These are phyloP conservation scores for Botryosphaeria dothidea DNA, from an alignment of 2,329 filamentous ascomycete genomes.

Conservation along the genomic window DNA sequence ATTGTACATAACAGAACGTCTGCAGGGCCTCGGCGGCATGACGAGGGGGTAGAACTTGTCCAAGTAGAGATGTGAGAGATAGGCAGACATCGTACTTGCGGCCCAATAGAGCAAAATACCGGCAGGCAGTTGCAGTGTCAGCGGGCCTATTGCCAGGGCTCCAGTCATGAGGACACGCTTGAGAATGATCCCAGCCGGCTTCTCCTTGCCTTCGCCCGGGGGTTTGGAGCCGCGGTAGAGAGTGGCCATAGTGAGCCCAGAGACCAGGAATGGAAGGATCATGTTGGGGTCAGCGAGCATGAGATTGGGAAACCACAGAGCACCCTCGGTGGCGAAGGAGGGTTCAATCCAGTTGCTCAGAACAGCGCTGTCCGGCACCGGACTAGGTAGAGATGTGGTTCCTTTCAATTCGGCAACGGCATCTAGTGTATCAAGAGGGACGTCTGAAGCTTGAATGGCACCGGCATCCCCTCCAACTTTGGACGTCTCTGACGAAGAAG, in stretches of 20 bases:
- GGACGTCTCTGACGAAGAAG: background rate
- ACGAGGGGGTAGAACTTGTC: constrained; percentile 20
- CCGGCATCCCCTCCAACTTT: background rate
- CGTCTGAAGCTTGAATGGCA: background rate
- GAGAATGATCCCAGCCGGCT: background rate
- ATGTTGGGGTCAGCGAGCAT: constrained; percentile 54
- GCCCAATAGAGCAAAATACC: constrained; percentile 46
- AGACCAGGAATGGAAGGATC: constrained; percentile 51
- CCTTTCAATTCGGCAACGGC: background rate
- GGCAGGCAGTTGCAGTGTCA: constrained; percentile 39
- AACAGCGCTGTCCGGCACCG: background rate
- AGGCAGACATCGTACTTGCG: constrained; percentile 35
- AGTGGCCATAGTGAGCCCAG: constrained; percentile 32
- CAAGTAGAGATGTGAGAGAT: constrained; percentile 35
- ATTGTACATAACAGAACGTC: background rate
- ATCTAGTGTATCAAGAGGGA: background rate
- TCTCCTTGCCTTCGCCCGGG: background rate
- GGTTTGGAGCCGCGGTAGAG: constrained; percentile 4
- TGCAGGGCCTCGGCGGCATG: constrained; percentile 7
- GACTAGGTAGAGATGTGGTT: background rate
- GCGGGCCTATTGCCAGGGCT: constrained; percentile 33
- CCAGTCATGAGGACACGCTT: constrained; percentile 31
- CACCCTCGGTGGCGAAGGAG: constrained; percentile 57
- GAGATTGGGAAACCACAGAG: constrained; percentile 62
- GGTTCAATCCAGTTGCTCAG: constrained; percentile 43